Evolutionary conservation across 305 asterid genomes (phyloP), one percentile per base, ranked within the genome.

Genomic region (Plantago lanceolata): DNA sequence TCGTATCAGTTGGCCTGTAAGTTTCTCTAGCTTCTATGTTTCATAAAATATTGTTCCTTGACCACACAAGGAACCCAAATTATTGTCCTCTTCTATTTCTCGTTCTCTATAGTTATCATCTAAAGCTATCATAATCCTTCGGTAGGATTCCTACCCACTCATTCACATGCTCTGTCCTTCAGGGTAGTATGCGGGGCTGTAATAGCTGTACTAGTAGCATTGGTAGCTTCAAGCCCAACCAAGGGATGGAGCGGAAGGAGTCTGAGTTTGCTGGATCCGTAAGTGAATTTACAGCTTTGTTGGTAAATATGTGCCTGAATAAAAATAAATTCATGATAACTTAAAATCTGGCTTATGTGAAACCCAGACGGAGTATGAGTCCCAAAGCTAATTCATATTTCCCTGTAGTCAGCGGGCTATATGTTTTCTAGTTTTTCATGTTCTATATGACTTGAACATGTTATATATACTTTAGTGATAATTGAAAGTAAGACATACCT

Each of bases 211-310:
- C 78, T 93, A 31, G 15, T 90, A 63, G 99, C 99, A 71, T 21
- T 93, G 79, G 95, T 90, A 68, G 97, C 99, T 78, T 90, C 99
- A 67, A 90, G 99, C 83, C 99, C 99, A 72, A 93, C 99, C 19
- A 82, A 77, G 79, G 99, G 99, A 67, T 93, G 99, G 99, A 93
- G 99, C 69, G 99, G 99, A 63, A 79, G 99, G 71, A 93, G 99
- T 72, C 79, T 93, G 78, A 93, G 99, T 76, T 85, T 90, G 75
- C 99, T 93, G 53, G 99, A 93, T 77, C 99, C 97, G 99, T 93
- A 75, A 81, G 92, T 77, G 65, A 57, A 35, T 59, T 33, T 31
- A 31, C 33, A 19, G 31, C 49, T 61, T 35, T 70, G 57, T 14
- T 59, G 17, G 15, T 49, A 21, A 17, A 8, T n/a, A 18, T 31